These are phyloP conservation scores for Clarkia xantiana DNA, from an alignment of 345 rosid species.

Conservation along the genomic window DNA sequence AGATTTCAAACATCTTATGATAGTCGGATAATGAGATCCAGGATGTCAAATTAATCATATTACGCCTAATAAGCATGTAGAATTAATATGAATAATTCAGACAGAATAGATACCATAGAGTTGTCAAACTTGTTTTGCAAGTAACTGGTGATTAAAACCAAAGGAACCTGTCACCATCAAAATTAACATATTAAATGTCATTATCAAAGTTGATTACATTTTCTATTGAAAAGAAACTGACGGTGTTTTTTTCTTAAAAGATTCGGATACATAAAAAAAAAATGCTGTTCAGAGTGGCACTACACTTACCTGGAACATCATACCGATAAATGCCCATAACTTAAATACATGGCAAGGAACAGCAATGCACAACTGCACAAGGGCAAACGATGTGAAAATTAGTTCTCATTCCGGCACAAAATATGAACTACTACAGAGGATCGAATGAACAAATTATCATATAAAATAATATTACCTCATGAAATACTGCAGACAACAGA, in stretches of 20 bases:
- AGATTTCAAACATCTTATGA: not conserved
- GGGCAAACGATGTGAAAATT: too few relatives aligned
- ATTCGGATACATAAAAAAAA: not conserved
- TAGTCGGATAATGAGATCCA: not conserved
- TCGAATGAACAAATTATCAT: too few relatives aligned
- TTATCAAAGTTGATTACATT: not conserved
- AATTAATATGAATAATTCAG: not conserved
- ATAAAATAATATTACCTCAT: slow-evolving; percentile 39
- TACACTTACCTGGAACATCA: slow-evolving; percentile 77
- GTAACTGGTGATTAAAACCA: slow-evolving; percentile 64
- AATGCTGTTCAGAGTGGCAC: not conserved
- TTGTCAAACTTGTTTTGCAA: slow-evolving; percentile 56
- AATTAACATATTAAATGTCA: not conserved
- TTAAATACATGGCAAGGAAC: slow-evolving; percentile 92
- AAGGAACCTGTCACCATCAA: slow-evolving; percentile 50
- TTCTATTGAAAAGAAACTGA: not conserved
- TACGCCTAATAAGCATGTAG: not conserved
- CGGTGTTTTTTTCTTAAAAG: not conserved
- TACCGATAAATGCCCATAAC: slow-evolving; percentile 89
- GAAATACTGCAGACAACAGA: slow-evolving; percentile 83
- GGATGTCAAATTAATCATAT: not conserved
- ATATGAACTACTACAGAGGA: too few relatives aligned
- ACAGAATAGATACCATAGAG: slow-evolving; percentile 49
- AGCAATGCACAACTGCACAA: slow-evolving; percentile 69
- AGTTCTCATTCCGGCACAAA: too few relatives aligned